Percentiles rank a stretch among this genome's conserved stretches.
Evolutionary conservation across 2,329 filamentous ascomycete genomes (phyloP).

Genomic region (Diaporthe ampelina): DNA sequence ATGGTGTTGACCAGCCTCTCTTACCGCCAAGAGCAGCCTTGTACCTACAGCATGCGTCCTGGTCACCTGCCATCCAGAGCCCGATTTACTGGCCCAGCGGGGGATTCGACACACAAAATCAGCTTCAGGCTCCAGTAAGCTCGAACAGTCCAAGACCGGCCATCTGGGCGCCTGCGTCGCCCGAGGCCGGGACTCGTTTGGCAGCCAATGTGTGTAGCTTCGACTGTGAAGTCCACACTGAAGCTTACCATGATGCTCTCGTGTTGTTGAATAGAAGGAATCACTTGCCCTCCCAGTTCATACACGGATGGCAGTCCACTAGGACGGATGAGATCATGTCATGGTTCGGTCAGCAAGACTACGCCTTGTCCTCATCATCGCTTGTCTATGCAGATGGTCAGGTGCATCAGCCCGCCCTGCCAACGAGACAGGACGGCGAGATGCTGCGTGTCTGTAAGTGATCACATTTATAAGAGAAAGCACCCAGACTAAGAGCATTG

Average conservation of each 20-base stretch:
- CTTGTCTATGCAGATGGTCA: constrained; percentile 45
- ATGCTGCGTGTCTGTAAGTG: constrained; percentile 63
- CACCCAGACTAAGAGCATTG: background rate
- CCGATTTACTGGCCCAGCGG: background rate
- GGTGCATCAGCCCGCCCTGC: constrained; percentile 56
- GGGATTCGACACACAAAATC: constrained; percentile 6
- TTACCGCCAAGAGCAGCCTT: constrained; percentile 26
- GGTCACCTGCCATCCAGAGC: background rate
- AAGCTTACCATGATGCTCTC: constrained; percentile 49
- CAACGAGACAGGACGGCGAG: constrained; percentile 60
- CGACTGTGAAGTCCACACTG: constrained; percentile 46
- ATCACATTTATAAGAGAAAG: background rate
- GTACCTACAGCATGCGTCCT: background rate
- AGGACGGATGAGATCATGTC: constrained; percentile 43
- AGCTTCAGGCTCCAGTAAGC: background rate
- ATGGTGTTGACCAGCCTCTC: constrained; percentile 43
- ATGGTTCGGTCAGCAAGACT: constrained; percentile 48
- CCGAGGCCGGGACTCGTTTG: background rate
- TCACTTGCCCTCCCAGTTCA: constrained; percentile 41
- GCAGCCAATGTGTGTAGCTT: constrained; percentile 43
- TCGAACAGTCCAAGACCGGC: constrained; percentile 11
- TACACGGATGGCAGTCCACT: constrained; percentile 38
- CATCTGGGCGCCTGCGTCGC: constrained; percentile 13
- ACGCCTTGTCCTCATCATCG: background rate
- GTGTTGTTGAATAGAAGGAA: constrained; percentile 46